Evolutionary conservation across 1,284 basidiomycete genomes (phyloP).

Genomic region (Vanrija sp.): DNA sequence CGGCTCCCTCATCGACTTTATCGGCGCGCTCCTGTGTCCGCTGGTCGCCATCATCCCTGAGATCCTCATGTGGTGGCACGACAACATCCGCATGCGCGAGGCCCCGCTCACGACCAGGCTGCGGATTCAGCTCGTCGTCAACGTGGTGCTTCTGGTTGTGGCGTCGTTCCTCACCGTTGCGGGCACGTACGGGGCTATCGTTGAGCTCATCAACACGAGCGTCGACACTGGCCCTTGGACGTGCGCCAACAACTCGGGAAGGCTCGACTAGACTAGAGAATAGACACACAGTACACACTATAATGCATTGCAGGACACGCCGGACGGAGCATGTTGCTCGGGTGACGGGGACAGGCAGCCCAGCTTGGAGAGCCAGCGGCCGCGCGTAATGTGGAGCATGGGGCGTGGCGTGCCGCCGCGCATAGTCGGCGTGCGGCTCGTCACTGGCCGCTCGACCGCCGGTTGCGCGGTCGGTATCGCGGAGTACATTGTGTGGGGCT

Average conservation of each 20-base stretch:
- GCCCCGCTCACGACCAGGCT: constrained; percentile 6
- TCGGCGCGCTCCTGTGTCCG: constrained; percentile 28
- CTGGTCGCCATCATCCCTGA: constrained; percentile 18
- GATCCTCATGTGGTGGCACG: constrained; percentile 35
- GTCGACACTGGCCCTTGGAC: constrained; percentile 21
- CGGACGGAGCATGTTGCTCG: no score
- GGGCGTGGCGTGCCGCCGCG: no score
- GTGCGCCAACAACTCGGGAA: constrained; percentile 22
- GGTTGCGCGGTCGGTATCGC: no score
- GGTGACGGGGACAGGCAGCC: no score
- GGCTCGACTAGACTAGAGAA: background rate
- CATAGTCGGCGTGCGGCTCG: no score
- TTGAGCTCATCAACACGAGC: constrained; percentile 21
- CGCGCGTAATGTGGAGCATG: no score
- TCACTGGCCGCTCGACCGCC: no score
- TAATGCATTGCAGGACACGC: no score
- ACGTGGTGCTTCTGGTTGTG: constrained; percentile 29
- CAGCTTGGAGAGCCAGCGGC: no score
- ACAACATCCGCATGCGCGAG: constrained; percentile 12
- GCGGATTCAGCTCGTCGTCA: constrained; percentile 20
- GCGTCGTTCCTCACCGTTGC: constrained; percentile 25
- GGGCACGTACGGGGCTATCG: constrained; percentile 28
- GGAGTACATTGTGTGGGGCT: no score
- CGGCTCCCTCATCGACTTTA: constrained; percentile 28
- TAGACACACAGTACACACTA: no score